phyloP scores from a whole-genome alignment of 2,329 filamentous ascomycete genomes.

The Xylariaceae sp. region DNA sequence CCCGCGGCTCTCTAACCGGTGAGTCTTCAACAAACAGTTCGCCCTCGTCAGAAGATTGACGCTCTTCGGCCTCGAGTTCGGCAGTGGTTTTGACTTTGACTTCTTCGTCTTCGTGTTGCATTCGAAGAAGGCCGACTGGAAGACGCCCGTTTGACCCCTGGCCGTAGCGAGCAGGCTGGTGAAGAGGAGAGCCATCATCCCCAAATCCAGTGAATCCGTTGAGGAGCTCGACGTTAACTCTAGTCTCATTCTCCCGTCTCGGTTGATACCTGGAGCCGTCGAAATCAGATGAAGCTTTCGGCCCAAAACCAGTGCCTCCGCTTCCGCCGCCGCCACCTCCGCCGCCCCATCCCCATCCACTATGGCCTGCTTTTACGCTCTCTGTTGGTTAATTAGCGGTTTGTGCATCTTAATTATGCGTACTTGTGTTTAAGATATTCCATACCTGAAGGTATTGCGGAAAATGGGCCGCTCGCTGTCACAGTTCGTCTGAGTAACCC shows the following conservation, averaged over 20 bases:
- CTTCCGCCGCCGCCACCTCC: conserved; percentile 4
- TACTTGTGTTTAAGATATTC: background rate
- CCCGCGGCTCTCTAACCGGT: conserved; percentile 33
- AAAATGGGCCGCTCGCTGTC: conserved; percentile 42
- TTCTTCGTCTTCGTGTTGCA: conserved; percentile 57
- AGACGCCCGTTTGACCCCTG: conserved; percentile 40
- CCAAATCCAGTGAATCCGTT: conserved; percentile 47
- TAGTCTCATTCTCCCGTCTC: conserved; percentile 47
- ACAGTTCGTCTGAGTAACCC: conserved; percentile 35
- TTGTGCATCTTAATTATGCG: background rate
- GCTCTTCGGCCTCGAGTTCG: conserved; percentile 58
- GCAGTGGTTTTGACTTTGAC: conserved; percentile 59
- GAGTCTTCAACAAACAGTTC: conserved; percentile 50
- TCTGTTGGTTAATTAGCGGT: conserved; percentile 28
- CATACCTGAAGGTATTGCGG: conserved; percentile 35
- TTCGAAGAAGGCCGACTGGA: conserved; percentile 60
- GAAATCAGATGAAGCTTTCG: conserved; percentile 35
- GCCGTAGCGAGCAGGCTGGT: conserved; percentile 40
- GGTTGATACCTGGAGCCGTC: conserved; percentile 43
- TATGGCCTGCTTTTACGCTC: conserved; percentile 26
- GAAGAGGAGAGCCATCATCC: conserved; percentile 50
- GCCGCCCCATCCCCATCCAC: conserved; percentile 19
- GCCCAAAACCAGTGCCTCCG: conserved; percentile 30
- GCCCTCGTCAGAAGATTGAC: conserved; percentile 45
- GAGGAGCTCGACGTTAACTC: conserved; percentile 61